phyloP scores from a whole-genome alignment of 148 eudicot species.

The Rhododendron williamsianum region DNA sequence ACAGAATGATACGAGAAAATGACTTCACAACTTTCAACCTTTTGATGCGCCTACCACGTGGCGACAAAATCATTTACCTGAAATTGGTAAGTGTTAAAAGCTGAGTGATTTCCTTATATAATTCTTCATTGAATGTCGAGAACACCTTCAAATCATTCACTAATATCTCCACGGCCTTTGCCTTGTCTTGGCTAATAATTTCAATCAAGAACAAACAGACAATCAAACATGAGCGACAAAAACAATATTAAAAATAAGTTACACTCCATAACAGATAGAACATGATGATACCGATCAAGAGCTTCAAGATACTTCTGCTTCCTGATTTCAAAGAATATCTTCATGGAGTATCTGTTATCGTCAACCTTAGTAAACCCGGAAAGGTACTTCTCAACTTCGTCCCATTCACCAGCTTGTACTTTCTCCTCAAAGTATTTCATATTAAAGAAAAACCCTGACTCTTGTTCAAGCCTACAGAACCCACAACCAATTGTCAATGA shows the following conservation, averaged over 20 bases:
- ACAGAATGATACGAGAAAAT: background rate
- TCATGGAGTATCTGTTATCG: constrained; percentile 87
- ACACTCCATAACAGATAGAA: background rate
- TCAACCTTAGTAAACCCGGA: constrained; percentile 85
- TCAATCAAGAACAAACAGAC: constrained; percentile 13
- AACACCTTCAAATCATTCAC: constrained; percentile 82
- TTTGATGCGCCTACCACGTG: background rate
- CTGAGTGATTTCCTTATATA: constrained; percentile 74
- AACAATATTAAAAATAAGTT: background rate
- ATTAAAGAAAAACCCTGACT: constrained; percentile 84
- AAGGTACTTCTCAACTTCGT: constrained; percentile 82
- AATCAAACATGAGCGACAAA: background rate
- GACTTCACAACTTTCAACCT: background rate
- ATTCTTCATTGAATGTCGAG: constrained; percentile 74
- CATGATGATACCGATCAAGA: constrained; percentile 49
- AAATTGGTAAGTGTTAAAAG: constrained; percentile 66
- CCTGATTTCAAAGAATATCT: constrained; percentile 81
- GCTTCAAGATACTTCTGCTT: constrained; percentile 94
- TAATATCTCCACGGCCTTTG: constrained; percentile 76
- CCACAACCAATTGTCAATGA: background rate
- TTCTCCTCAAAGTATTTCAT: constrained; percentile 89
- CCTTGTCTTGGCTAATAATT: constrained; percentile 66
- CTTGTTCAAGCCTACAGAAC: constrained; percentile 73
- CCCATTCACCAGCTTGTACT: constrained; percentile 90
- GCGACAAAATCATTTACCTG: constrained; percentile 41